Percentiles rank a stretch among this genome's conserved stretches.
phyloP scores from a whole-genome alignment of 306 rosid species.

The Mucuna pruriens region DNA sequence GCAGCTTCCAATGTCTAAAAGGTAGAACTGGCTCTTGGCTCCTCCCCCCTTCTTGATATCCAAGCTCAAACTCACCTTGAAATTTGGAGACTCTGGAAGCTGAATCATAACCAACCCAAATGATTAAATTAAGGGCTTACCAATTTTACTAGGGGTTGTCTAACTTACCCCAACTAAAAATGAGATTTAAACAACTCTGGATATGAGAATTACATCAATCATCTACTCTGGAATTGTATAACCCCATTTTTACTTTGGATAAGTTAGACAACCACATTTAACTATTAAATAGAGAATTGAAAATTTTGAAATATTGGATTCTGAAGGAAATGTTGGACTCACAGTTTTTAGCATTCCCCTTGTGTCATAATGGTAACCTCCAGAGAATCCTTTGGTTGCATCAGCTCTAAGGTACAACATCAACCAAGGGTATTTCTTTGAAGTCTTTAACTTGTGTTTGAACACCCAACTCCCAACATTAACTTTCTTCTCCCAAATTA shows the following conservation, averaged over 20 bases:
- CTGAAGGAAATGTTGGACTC: constrained; percentile 40
- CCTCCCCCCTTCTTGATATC: constrained; percentile 63
- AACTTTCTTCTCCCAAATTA: constrained; percentile 77
- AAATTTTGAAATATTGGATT: not conserved
- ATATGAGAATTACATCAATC: too few relatives aligned
- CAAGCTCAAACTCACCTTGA: constrained; percentile 47
- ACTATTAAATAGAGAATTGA: not conserved
- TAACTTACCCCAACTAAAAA: too few relatives aligned
- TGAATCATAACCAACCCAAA: constrained; percentile 43
- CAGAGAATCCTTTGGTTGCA: constrained; percentile 81
- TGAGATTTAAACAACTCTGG: too few relatives aligned
- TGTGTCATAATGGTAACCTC: constrained; percentile 88
- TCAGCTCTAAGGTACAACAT: constrained; percentile 91
- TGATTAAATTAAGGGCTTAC: too few relatives aligned
- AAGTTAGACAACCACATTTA: too few relatives aligned
- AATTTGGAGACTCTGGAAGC: constrained; percentile 49
- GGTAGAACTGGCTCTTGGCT: constrained; percentile 70
- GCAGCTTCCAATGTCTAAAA: constrained; percentile 79
- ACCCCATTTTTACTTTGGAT: too few relatives aligned
- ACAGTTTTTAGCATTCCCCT: constrained; percentile 83
- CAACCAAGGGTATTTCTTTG: constrained; percentile 82
- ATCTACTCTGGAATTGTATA: too few relatives aligned
- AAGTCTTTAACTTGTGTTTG: constrained; percentile 70
- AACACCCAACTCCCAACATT: constrained; percentile 78
- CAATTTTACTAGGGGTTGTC: too few relatives aligned